Percentiles rank a stretch among this genome's conserved stretches.
Evolutionary conservation across 805 yeast species (phyloP).

Genomic region (Myxozyma sirexii): DNA sequence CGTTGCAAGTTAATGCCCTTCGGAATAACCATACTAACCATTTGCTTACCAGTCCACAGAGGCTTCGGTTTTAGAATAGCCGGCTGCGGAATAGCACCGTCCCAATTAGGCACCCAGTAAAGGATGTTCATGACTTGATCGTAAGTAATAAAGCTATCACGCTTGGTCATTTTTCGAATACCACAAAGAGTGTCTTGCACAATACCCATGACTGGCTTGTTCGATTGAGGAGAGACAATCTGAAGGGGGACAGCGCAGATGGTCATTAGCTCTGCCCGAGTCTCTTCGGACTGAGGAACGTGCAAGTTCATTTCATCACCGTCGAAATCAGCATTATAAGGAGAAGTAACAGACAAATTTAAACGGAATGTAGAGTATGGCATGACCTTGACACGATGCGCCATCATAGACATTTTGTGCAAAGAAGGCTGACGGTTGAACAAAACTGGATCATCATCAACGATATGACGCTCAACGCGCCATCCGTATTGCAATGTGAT

Average conservation of each 20-base stretch:
- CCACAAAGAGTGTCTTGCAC: slow-evolving; percentile 99
- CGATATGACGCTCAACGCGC: slow-evolving; percentile 97
- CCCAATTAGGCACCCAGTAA: slow-evolving; percentile 99
- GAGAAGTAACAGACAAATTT: slow-evolving; percentile 95
- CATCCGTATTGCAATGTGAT: slow-evolving; percentile 97
- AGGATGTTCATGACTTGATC: slow-evolving; percentile 95
- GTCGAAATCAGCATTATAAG: slow-evolving; percentile 99
- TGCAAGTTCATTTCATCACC: slow-evolving; percentile 99
- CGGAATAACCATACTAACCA: slow-evolving; percentile 90
- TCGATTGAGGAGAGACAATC: slow-evolving; percentile 97
- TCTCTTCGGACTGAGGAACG: slow-evolving; percentile 97
- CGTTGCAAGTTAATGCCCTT: slow-evolving; percentile 93
- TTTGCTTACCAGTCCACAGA: slow-evolving; percentile 96
- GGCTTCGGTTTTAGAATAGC: slow-evolving; percentile 94
- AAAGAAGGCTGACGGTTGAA: slow-evolving; percentile 99
- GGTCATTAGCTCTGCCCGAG: slow-evolving; percentile 93
- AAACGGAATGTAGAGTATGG: slow-evolving; percentile 97
- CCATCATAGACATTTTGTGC: slow-evolving; percentile 99
- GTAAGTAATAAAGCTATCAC: slow-evolving; percentile 85
- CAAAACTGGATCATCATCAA: slow-evolving; percentile 96
- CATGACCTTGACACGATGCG: slow-evolving; percentile 97
- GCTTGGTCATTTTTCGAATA: slow-evolving; percentile 88
- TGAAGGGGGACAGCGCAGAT: slow-evolving; percentile 97
- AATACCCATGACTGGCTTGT: slow-evolving; percentile 99
- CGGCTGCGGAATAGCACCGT: slow-evolving; percentile 95